Percentiles rank a stretch among this genome's conserved stretches.
phyloP scores from a whole-genome alignment of 768 basidiomycete genomes.

The Nidularia pulvinata region DNA sequence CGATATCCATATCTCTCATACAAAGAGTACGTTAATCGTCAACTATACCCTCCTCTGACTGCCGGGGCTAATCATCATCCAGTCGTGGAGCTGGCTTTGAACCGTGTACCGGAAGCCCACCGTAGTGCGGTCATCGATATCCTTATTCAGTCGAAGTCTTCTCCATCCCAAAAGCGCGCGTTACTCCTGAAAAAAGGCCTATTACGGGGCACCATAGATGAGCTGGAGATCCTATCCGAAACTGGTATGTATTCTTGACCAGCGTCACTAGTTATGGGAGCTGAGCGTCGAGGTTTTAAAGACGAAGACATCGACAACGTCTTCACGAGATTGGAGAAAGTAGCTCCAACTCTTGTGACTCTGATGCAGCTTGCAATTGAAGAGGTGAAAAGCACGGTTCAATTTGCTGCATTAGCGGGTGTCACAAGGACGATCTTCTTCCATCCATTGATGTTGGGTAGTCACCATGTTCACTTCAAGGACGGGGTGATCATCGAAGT shows the following conservation, averaged over 20 bases:
- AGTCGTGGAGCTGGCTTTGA: slow-evolving; percentile 72
- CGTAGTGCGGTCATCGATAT: slow-evolving; percentile 62
- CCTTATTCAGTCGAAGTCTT: slow-evolving; percentile 64
- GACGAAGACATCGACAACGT: slow-evolving; percentile 66
- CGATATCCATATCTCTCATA: slow-evolving; percentile 80
- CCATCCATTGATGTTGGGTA: slow-evolving; percentile 73
- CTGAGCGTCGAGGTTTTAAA: slow-evolving; percentile 13
- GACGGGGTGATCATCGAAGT: slow-evolving; percentile 80
- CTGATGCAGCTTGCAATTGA: slow-evolving; percentile 50
- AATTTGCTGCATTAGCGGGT: slow-evolving; percentile 59
- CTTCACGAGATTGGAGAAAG: slow-evolving; percentile 54
- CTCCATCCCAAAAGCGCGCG: slow-evolving; percentile 67
- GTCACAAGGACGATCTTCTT: slow-evolving; percentile 64
- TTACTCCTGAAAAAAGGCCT: slow-evolving; percentile 71
- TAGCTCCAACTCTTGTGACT: slow-evolving; percentile 49
- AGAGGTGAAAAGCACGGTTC: slow-evolving; percentile 64
- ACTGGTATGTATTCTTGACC: slow-evolving; percentile 30
- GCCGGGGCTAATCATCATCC: slow-evolving; percentile 3
- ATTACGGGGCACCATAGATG: slow-evolving; percentile 65
- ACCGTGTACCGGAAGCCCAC: slow-evolving; percentile 56
- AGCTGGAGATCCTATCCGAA: slow-evolving; percentile 71
- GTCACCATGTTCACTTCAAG: slow-evolving; percentile 64
- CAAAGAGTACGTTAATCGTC: slow-evolving; percentile 50
- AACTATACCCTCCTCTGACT: neutral
- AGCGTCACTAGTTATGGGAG: too few species aligned